Conservation (phyloP, 768 basidiomycete species). For the Lactarius quietus region DNA sequence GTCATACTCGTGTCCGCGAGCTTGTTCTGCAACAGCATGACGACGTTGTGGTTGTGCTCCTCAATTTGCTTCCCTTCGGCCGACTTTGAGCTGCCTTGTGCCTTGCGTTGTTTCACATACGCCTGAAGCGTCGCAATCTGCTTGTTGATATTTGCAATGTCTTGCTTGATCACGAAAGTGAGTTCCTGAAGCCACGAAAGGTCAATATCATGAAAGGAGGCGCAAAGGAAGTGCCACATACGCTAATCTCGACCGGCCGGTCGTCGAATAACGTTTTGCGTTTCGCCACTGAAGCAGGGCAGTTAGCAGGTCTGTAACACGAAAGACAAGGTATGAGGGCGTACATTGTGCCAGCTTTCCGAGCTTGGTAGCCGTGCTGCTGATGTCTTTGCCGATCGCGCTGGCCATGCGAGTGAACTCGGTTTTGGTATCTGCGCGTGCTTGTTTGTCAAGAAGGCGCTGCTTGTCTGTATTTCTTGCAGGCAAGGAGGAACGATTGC, state of each 20-base stretch:
- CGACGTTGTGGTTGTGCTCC: slow-evolving; percentile 95
- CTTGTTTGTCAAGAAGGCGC: slow-evolving; percentile 52
- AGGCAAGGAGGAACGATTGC: slow-evolving; percentile 61
- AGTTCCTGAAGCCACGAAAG: slow-evolving; percentile 58
- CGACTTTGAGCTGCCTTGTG: slow-evolving; percentile 49
- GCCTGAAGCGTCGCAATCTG: slow-evolving; percentile 90
- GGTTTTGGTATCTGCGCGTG: slow-evolving; percentile 55
- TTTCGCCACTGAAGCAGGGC: slow-evolving; percentile 72
- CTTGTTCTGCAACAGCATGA: slow-evolving; percentile 95
- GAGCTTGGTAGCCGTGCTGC: slow-evolving; percentile 82
- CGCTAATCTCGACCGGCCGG: slow-evolving; percentile 96
- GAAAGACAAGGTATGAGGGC: slow-evolving; percentile 33
- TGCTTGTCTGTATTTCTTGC: slow-evolving; percentile 62
- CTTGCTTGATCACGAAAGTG: slow-evolving; percentile 99
- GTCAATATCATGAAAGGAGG: background rate
- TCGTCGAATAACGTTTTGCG: slow-evolving; percentile 99
- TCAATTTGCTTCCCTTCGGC: slow-evolving; percentile 81
- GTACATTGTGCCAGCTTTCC: slow-evolving; percentile 92
- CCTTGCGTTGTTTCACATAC: slow-evolving; percentile 71
- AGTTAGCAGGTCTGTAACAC: slow-evolving; percentile 13
- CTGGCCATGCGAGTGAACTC: slow-evolving; percentile 94
- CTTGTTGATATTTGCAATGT: slow-evolving; percentile 95
- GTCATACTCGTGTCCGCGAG: slow-evolving; percentile 95
- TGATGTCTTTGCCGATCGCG: slow-evolving; percentile 92
- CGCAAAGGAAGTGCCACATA: slow-evolving; percentile 38